Conservation (phyloP, 371 early-diverging fungal species). For the Dinochytrium kinnereticum region DNA sequence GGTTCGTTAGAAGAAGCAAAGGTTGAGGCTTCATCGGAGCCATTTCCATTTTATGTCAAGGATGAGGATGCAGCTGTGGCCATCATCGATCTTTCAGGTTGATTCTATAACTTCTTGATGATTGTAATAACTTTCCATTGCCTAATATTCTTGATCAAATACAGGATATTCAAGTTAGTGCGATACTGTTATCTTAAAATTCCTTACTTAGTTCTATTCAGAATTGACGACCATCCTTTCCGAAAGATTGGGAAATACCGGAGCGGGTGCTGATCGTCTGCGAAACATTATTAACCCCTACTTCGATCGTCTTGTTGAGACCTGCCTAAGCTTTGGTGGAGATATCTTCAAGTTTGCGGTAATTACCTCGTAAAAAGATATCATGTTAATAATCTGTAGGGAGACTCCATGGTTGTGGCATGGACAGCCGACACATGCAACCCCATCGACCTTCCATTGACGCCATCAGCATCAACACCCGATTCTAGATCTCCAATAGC, state of each 20-base stretch:
- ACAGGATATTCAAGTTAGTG: slow-evolving; percentile 16
- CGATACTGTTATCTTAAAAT: neutral
- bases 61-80: slow-evolving; percentile 27
- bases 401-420: slow-evolving; percentile 26
- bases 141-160: neutral
- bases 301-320: slow-evolving; percentile 23
- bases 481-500: neutral
- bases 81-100: slow-evolving; percentile 23
- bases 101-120: neutral
- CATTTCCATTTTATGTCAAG: slow-evolving; percentile 20
- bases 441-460: neutral
- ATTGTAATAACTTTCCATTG: neutral
- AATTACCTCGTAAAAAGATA: neutral
- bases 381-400: slow-evolving; percentile 9
- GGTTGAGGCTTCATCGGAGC: neutral
- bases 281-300: slow-evolving; percentile 25
- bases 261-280: slow-evolving; percentile 20
- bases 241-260: slow-evolving; percentile 15
- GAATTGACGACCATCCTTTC: slow-evolving; percentile 22
- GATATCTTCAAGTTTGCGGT: slow-evolving; percentile 35
- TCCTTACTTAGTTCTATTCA: slow-evolving; percentile 4
- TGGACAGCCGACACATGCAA: slow-evolving; percentile 23
- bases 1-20: neutral
- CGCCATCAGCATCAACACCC: neutral
- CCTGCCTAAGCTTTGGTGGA: slow-evolving; percentile 11